These are phyloP conservation scores for Cucurbita ficifolia DNA, from an alignment of 306 rosid genomes.

Conservation along the genomic window DNA sequence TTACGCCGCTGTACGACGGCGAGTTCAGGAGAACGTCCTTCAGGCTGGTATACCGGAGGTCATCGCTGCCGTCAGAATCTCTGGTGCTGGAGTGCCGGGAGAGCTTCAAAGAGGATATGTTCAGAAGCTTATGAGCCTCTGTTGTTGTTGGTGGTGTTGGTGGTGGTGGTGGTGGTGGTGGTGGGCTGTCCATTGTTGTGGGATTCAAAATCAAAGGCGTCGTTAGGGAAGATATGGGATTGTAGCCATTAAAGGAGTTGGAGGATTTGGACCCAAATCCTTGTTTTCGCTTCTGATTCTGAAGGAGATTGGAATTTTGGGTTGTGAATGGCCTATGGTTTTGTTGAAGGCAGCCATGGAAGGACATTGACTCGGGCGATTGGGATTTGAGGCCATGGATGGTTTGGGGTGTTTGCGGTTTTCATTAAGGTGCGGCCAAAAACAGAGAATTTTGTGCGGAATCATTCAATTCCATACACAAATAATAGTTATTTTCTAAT, in stretches of 20 bases:
- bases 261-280: not conserved
- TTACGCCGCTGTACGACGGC: conserved; percentile 8
- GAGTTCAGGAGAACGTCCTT: conserved; percentile 39
- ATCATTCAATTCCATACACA: not conserved
- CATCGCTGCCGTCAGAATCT: conserved; percentile 12
- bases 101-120: conserved; percentile 11
- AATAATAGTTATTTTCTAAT: too few relatives aligned
- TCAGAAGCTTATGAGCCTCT: conserved; percentile 13
- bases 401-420: not conserved
- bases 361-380: not conserved
- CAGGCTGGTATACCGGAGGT: conserved; percentile 45
- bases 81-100: conserved; percentile 8
- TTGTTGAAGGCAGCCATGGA: not conserved
- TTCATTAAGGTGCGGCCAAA: not conserved
- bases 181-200: not conserved
- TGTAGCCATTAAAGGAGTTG: conserved; percentile 3
- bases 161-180: conserved; percentile 14
- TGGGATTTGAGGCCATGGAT: not conserved
- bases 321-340: not conserved
- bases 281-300: not conserved
- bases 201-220: not conserved
- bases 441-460: not conserved
- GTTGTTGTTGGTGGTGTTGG: conserved; percentile 16
- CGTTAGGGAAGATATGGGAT: not conserved
- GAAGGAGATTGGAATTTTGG: not conserved